Evolutionary conservation across 1,284 basidiomycete species (phyloP), one percentile per base, ranked within the genome.

Genomic region (Microbotryum intermedium): DNA sequence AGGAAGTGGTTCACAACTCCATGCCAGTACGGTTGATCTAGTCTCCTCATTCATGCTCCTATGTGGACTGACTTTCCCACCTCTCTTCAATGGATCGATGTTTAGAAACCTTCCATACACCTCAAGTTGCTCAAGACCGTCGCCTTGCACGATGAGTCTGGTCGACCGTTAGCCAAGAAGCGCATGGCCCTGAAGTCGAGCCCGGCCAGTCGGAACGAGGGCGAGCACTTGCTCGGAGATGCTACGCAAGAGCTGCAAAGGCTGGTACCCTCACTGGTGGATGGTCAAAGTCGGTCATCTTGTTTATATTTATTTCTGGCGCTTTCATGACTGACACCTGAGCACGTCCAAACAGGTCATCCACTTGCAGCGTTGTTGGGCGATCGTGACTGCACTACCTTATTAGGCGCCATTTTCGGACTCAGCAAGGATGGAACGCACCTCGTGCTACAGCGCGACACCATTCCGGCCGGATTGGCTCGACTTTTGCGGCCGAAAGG

Each of bases 91-190:
- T 39, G 34, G 18, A 18, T 52, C 34, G 34, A 39, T 39, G 34
- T 29, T 9, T 52, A 44, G 39, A 16, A 2, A 6, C 53, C 50
- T 4, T 62, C 59, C 6, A 8, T 62, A 2, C 66, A 68, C 26
- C 50, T 68, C 5, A 60, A 56, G 49, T 51, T 68, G 21, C 25
- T 68, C 5, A 26, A 55, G 18, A 64, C 61, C 1, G 60, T 61
- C 3, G 49, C 58, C 9, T 26, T 58, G 8, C 48, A 54, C 11
- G 55, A 53, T 5, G 42, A 23, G 4, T 39, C 18, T 26, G 50
- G 53, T n/a, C 51, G 39, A 20, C 43, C 51, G 11, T 42, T 45
- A 25, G 49, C 46, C 13, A 28, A 43, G 30, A 20, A 18, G 4
- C 26, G 43, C 20, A 55, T 51, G 34, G 57, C 59, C 4, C 25